Evolutionary conservation across 306 rosid genomes (phyloP), one percentile per base, ranked within the genome.

Genomic region (Cyamopsis tetragonoloba): DNA sequence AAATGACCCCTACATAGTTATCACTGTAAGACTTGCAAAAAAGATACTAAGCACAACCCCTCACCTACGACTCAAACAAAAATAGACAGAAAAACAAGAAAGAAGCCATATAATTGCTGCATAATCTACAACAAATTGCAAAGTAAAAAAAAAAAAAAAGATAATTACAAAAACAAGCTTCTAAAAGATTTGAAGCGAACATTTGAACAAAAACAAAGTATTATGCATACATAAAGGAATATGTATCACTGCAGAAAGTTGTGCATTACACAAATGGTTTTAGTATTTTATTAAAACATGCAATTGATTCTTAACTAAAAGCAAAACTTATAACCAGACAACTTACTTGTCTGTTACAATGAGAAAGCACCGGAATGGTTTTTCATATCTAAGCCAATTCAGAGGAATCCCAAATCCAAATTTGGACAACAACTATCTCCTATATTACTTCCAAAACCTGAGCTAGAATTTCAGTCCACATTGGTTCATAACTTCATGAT

Each of bases 311-410:
- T 66, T 28, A 47, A 60, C 48, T 46, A 31, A 56, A 47, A 47
- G 18, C 5, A 57, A 42, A 70, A 67, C 51, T 31, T 53, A 34
- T 55, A 74, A 67, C 49, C 66, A 62, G 71, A 68, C 55, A 68
- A 84, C 95, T 89, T 89, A 89, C 95, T 71, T 83, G 67, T 70
- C 26, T 24, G 72, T 70, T 61, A 71, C 24, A 55, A 75, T 74
- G 84, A 73, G 53, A 77, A 75, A 60, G 70, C 72, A 73, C 75
- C 70, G 76, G 77, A 77, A 82, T 59, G 62, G 68, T 74, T 78
- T n/a, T 80, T 83, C 87, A 77, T 28, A 68, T 42, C 72, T 68
- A 89, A 26, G 74, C 77, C 80, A 80, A n/a, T 74, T 58, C 80
- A 83, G 78, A 81, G 66, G 66, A 78, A 74, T 79, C 75, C 62